phyloP scores from a whole-genome alignment of 2,329 filamentous ascomycete species.

The Colletotrichum lentis region DNA sequence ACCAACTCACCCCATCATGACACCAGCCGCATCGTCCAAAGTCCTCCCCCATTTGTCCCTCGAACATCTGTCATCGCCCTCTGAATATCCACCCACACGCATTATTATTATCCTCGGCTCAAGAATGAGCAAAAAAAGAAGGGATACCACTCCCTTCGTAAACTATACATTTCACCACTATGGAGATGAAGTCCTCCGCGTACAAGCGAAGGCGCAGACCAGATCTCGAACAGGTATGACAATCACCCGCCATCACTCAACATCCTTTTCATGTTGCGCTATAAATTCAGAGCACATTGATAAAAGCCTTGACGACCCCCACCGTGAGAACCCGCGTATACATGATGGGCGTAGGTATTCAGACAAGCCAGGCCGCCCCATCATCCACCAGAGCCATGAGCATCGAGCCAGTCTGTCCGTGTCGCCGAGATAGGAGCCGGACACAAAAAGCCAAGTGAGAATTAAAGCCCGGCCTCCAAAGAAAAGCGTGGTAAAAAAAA shows the following conservation, averaged over 20 bases:
- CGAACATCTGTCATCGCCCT: not conserved
- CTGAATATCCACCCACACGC: not conserved
- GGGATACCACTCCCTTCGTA: not conserved
- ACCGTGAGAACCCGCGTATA: not conserved
- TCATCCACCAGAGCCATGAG: conserved; percentile 17
- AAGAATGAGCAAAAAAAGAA: not conserved
- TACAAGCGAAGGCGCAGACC: conserved; percentile 15
- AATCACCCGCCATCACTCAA: conserved; percentile 31
- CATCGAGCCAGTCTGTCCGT: conserved; percentile 9
- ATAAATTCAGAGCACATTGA: conserved; percentile 30
- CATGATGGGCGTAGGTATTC: not conserved
- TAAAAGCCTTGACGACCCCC: not conserved
- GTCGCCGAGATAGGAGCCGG: conserved; percentile 1
- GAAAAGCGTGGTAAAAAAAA: conserved; percentile 19
- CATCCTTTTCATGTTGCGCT: conserved; percentile 37
- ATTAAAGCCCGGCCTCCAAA: conserved; percentile 28
- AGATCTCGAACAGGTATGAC: conserved; percentile 20
- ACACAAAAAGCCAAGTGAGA: not conserved
- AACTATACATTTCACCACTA: conserved; percentile 14
- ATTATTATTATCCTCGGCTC: conserved; percentile 12
- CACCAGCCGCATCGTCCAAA: not conserved
- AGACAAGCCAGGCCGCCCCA: not conserved
- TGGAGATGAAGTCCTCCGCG: not conserved
- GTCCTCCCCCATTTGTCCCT: conserved; percentile 2
- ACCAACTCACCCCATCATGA: conserved; percentile 7